Base-by-base conservation (phyloP, 805 yeast species). In the Candida alai region DNA sequence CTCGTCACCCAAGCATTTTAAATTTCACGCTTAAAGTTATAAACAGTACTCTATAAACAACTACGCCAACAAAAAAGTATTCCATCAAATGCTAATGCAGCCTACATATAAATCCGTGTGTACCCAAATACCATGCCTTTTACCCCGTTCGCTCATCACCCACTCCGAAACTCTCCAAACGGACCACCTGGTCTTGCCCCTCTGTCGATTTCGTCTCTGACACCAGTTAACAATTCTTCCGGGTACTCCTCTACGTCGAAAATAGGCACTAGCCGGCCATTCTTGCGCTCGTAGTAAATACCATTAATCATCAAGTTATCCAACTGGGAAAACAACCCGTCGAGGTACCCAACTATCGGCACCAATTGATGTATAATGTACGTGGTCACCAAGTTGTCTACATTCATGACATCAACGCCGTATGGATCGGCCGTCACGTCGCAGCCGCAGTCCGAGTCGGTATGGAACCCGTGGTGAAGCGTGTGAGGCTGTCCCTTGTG, bases 281-380 rank as follows among this genome's bases (percentile, higher is more conserved):
- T 24, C 11, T 30, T 27, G 17, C 24, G 32, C 31, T 58, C 54
- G 45, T 52, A 61, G 38, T 54, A 56, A 18, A 61, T 51, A 3
- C 68, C 67, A 40, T 62, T 65, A 25, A 62, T 44, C 60, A 57
- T 52, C 28, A 61, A 44, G 26, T 34, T 49, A n/a, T 58, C 60
- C 33, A 61, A 41, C 6, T 48, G 38, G 14, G 26, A 31, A 30
- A 60, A 55, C 7, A 57, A 44, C 28, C 27, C 35, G 6, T 45
- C 36, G 19, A 62, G 38, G 37, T 54, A 61, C 19, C 40, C 24
- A 8, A 55, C 51, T 2, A 62, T 54, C 5, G 66, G 67, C 11
- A 37, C 37, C n/a, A 56, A 39, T 40, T 61, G 67, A 42, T 62
- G 68, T 9, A 60, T 41, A 5, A 61, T 40, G 38, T 62, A 61